Evolutionary conservation across 2,329 filamentous ascomycete genomes (phyloP).

Genomic region (Cercospora beticola): DNA sequence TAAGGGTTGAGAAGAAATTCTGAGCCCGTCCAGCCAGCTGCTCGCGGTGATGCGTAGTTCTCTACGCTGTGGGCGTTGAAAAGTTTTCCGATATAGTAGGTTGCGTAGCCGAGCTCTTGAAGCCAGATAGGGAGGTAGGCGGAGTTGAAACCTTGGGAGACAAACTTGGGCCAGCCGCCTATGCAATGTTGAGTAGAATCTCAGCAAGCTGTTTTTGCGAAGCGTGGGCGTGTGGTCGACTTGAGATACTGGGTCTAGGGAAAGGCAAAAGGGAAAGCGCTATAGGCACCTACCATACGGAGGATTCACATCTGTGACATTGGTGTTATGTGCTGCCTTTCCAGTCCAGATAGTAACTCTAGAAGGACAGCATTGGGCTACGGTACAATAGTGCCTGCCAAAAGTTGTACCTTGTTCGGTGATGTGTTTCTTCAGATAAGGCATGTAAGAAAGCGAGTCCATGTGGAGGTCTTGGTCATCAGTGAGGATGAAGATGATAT

Average conservation of each 20-base stretch:
- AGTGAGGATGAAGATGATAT: conserved; percentile 66
- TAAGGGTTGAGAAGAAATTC: conserved; percentile 55
- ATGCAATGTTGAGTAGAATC: neutral
- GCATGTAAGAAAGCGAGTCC: conserved; percentile 62
- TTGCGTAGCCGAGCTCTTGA: conserved; percentile 66
- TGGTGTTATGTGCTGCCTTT: conserved; percentile 67
- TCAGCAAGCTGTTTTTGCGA: neutral
- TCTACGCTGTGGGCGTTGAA: conserved; percentile 63
- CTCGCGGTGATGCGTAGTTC: conserved; percentile 61
- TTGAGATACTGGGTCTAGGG: neutral
- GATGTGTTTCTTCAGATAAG: conserved; percentile 57
- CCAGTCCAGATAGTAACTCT: conserved; percentile 66
- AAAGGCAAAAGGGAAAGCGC: neutral
- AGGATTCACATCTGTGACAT: conserved; percentile 61
- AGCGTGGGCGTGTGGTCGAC: neutral
- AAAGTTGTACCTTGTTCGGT: conserved; percentile 60
- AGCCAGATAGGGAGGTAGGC: conserved; percentile 70
- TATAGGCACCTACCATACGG: conserved; percentile 50
- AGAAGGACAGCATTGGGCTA: conserved; percentile 66
- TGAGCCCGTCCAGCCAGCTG: conserved; percentile 60
- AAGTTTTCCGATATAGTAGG: conserved; percentile 72
- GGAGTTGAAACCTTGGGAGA: conserved; percentile 63
- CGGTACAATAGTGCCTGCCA: conserved; percentile 64
- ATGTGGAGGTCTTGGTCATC: conserved; percentile 67
- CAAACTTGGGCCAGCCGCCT: conserved; percentile 65